Conservation (phyloP, 176 grass and related monocot species). For the Eragrostis nindensis region DNA sequence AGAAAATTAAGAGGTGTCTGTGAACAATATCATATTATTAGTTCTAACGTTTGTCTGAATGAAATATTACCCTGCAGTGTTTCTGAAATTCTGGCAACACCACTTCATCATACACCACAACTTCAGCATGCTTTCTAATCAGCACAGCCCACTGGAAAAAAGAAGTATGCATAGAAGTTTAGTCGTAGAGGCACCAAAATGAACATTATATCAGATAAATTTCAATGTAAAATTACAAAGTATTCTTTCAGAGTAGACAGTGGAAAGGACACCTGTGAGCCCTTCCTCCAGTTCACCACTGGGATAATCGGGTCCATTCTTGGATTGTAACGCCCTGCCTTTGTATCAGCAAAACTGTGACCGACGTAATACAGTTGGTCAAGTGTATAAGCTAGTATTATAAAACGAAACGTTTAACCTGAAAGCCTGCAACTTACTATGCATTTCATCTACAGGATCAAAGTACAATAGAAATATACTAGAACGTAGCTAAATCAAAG, state of each 20-base stretch:
- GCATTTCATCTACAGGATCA: not conserved
- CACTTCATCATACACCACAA: conserved; percentile 77
- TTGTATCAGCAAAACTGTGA: conserved; percentile 97
- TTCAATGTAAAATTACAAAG: not conserved
- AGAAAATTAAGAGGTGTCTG: conserved; percentile 6
- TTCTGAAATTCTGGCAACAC: conserved; percentile 80
- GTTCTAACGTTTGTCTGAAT: conserved; percentile 22
- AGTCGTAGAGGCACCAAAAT: conserved; percentile 26
- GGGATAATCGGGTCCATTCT: conserved; percentile 91
- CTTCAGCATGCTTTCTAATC: conserved; percentile 94
- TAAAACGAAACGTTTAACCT: conserved; percentile 13
- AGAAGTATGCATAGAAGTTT: conserved; percentile 10
- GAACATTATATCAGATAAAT: not conserved
- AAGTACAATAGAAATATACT: conserved; percentile 1
- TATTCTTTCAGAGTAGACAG: conserved; percentile 5
- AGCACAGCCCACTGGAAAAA: conserved; percentile 86
- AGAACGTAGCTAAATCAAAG: conserved; percentile 3
- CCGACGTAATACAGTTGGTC: conserved; percentile 53
- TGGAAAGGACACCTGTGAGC: conserved; percentile 78
- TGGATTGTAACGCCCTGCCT: conserved; percentile 94
- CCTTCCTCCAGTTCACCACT: conserved; percentile 94
- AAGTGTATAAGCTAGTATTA: conserved; percentile 32
- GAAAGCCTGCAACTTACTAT: conserved; percentile 31
- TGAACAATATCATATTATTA: conserved; percentile 22
- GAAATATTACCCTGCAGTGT: conserved; percentile 80